Evolutionary conservation across 2,329 filamentous ascomycete species (phyloP), one percentile per base, ranked within the genome.

Genomic region (Aspergillus sp.): DNA sequence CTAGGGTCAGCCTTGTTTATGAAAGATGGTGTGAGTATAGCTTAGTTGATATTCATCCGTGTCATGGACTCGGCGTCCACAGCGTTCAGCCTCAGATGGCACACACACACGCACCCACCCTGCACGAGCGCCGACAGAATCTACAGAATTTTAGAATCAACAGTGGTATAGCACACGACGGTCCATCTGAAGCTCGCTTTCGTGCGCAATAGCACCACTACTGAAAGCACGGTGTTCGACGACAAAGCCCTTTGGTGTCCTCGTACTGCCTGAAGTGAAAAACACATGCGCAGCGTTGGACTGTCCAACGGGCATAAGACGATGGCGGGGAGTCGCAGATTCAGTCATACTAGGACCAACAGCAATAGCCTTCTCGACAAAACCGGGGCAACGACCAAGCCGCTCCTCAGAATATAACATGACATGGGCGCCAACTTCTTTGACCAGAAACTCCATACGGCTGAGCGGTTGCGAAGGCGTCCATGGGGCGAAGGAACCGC

Each of bases 141-240:
- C 32, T n/a, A 62, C 22, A 56, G 48, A 1, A 62, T 52, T 37
- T 63, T 67, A 6, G 67, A 65, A 48, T 71, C 67, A 41, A 71
- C 70, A 19, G 59, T 65, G 46, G 46, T 64, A 66, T 22, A 70
- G 54, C 15, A 60, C 60, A 13, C 65, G 59, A 4, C 78, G 78
- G 3, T 70, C 62, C 2, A 68, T 61, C 19, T 72, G 67, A 19
- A 81, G 63, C 0, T 74, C 72, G 0, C 68, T 62, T 0, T 73
- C 76, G 50, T 81, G 76, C 0, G 71, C 69, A 2, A 72, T 55
- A 41, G 77, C 73, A 0, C 72, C 68, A 0, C 78, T 77, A 1
- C 77, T 74, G 1, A 82, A 67, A 0, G 79, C 74, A 0, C 66
- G 65, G 51, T 84, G 82, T 3, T 74, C 76, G 48, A 82, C 78